Percentiles rank a stretch among this genome's conserved stretches.
Conservation (phyloP, 2,329 filamentous ascomycete genomes). For the Diaporthe citri region DNA sequence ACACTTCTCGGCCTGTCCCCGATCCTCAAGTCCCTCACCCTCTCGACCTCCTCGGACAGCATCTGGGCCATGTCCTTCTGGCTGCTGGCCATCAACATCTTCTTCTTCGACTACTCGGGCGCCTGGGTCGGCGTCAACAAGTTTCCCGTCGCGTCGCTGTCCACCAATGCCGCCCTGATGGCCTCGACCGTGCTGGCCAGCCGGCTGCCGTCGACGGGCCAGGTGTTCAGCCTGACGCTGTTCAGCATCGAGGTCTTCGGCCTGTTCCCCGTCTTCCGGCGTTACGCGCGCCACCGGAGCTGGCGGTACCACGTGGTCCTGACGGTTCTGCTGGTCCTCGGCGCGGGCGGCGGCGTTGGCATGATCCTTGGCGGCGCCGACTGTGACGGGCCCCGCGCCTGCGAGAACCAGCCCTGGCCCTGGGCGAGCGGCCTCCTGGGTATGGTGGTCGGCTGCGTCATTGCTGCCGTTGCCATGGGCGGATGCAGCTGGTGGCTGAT, state of each 20-base stretch:
- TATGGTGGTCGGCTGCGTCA: slow-evolving; percentile 79
- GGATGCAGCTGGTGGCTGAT: slow-evolving; percentile 99
- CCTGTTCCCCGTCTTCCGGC: slow-evolving; percentile 95
- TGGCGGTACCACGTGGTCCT: slow-evolving; percentile 85
- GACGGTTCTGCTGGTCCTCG: slow-evolving; percentile 81
- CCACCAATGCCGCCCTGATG: slow-evolving; percentile 97
- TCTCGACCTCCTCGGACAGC: slow-evolving; percentile 90
- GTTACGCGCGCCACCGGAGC: slow-evolving; percentile 84
- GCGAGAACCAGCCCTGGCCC: slow-evolving; percentile 54
- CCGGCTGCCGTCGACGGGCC: slow-evolving; percentile 87
- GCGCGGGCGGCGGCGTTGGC: slow-evolving; percentile 83
- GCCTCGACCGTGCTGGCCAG: slow-evolving; percentile 94
- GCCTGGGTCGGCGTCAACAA: slow-evolving; percentile 67
- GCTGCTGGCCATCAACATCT: slow-evolving; percentile 94
- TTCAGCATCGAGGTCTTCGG: slow-evolving; percentile 99
- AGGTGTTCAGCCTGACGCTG: slow-evolving; percentile 94
- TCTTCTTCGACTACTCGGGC: slow-evolving; percentile 96
- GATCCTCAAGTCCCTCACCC: slow-evolving; percentile 96
- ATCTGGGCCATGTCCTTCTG: slow-evolving; percentile 98
- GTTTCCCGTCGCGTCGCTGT: slow-evolving; percentile 78
- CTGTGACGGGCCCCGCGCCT: slow-evolving; percentile 45
- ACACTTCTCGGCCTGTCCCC: slow-evolving; percentile 92
- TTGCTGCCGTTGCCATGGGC: slow-evolving; percentile 85
- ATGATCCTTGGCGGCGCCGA: slow-evolving; percentile 63
- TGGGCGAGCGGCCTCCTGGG: slow-evolving; percentile 75